These are phyloP conservation scores for Annulohypoxylon maeteangense DNA, from an alignment of 495 filamentous ascomycete species.

Conservation along the genomic window DNA sequence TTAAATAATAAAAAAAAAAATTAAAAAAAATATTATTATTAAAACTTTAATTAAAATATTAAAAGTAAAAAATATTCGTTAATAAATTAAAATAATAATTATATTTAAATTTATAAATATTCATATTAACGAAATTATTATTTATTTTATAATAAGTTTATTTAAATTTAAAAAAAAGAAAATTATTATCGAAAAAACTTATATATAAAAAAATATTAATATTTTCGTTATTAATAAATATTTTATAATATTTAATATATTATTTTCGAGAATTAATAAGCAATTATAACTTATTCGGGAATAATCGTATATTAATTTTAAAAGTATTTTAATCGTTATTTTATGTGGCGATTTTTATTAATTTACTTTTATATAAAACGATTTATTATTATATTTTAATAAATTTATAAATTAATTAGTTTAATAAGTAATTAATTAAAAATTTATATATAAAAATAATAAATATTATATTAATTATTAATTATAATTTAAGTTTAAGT, in stretches of 20 bases:
- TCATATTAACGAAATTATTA: not conserved
- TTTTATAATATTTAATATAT: not conserved
- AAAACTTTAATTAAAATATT: not conserved
- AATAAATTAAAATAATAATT: not conserved
- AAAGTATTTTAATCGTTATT: not conserved
- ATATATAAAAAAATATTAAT: not conserved
- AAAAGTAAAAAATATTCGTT: not conserved
- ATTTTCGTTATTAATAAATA: not conserved
- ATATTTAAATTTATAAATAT: not conserved
- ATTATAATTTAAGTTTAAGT: not conserved
- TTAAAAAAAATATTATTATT: not conserved
- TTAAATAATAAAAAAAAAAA: not conserved
- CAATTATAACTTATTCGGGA: not conserved
- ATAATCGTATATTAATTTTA: not conserved
- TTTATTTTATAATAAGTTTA: not conserved
- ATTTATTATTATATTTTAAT: not conserved
- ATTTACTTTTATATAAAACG: not conserved
- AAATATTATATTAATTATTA: not conserved
- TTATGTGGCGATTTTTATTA: not conserved
- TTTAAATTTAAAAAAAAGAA: not conserved
- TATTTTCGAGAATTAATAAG: not conserved
- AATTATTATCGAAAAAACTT: not conserved
- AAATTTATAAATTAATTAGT: not conserved
- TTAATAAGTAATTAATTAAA: not conserved
- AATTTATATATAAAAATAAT: not conserved